Evolutionary conservation across 495 filamentous ascomycete species (phyloP), one percentile per base, ranked within the genome.

Genomic region (Aspergillus taichungensis): DNA sequence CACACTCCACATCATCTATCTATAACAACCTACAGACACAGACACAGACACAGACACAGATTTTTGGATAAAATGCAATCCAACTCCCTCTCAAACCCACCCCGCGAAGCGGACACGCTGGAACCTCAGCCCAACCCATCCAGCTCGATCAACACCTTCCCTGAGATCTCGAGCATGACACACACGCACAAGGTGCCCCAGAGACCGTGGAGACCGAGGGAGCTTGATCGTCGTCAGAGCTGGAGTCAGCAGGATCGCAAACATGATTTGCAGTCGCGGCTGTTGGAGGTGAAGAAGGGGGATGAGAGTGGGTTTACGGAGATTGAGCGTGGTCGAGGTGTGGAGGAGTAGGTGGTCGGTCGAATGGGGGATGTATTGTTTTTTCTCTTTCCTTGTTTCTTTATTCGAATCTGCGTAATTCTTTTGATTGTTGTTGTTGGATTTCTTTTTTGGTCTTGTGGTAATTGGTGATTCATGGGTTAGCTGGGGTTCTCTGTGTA

Each of bases 161-260:
- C 13, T 14, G 5, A 13, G 13, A 37, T 34, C 33, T 8, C 6
- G 0, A 2, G 38, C 12, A 8, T 24, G 31, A 30, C 24, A 41
- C n/a, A 13, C 31, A 3, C 5, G 13, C 28, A 40, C 30, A 29
- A 39, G 34, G 6, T 32, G 5, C 8, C 12, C 40, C 40, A 11
- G 45, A 49, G 29, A 49, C 33, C 44, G 8, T 64, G 61, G 64
- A 50, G 54, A 40, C 63, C 64, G 5, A 50, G 34, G 18, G 18
- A 24, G 31, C 30, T 56, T 13, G 50, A 54, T 18, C 56, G 57
- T 18, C 52, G 53, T 13, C 61, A 63, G 37, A 67, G 62, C 40
- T 68, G 64, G 63, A 67, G 57, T 40, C 41, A 55, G 13, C 38
- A 68, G 48, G 64, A 70, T 45, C 51, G 43, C 34, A 66, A 67